phyloP scores from a whole-genome alignment of 768 basidiomycete genomes.

The Amanita muscaria region DNA sequence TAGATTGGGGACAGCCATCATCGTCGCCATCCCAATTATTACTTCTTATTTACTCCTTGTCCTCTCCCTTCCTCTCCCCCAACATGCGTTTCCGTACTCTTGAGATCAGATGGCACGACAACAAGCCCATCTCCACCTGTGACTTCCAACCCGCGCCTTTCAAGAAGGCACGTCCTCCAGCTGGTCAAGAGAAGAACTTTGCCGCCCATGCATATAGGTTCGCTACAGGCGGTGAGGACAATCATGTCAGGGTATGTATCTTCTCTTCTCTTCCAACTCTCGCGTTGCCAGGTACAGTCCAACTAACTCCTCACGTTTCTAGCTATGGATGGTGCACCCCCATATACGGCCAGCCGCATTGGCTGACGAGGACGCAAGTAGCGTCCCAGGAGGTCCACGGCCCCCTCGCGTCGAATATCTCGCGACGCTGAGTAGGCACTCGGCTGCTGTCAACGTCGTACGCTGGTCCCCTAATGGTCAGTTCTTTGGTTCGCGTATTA shows the following conservation, averaged over 20 bases:
- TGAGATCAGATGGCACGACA: slow-evolving; percentile 96
- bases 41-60: no score
- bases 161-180: slow-evolving; percentile 67
- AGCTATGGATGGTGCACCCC: slow-evolving; percentile 95
- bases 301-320: slow-evolving; percentile 5
- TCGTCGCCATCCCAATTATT: no score
- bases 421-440: slow-evolving; percentile 87
- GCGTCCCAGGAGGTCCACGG: slow-evolving; percentile 24
- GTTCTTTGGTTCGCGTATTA: slow-evolving; percentile 11
- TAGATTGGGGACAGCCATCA: neutral
- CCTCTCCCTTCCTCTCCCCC: no score
- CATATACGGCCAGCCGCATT: slow-evolving; percentile 69
- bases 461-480: slow-evolving; percentile 95
- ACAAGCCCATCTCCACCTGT: slow-evolving; percentile 90
- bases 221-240: slow-evolving; percentile 95
- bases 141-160: slow-evolving; percentile 87
- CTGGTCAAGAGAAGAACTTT: slow-evolving; percentile 45
- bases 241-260: slow-evolving; percentile 83
- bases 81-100: slow-evolving; percentile 81
- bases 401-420: slow-evolving; percentile 92
- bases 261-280: neutral
- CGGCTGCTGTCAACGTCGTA: slow-evolving; percentile 93
- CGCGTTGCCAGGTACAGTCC: slow-evolving; percentile 1
- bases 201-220: slow-evolving; percentile 76
- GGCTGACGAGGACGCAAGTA: slow-evolving; percentile 31